Base-by-base conservation (phyloP, 164 flowering plant genomes). In the Stephania yunnanensis region DNA sequence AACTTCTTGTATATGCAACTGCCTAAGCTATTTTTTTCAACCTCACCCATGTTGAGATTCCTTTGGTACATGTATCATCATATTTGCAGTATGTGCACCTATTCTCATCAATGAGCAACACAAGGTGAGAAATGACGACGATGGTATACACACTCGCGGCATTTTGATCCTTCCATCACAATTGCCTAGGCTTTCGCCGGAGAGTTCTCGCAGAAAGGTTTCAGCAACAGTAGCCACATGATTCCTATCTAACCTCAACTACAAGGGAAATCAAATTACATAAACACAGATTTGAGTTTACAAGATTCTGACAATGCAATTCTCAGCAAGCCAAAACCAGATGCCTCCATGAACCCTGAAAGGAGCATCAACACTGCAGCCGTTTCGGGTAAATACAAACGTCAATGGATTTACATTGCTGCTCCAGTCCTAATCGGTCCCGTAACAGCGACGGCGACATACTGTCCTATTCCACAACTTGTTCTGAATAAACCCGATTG, bases 111-210 rank as follows among this genome's bases (percentile, higher is more conserved):
- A 42, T 83, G 5, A 88, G 87, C 0, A 78, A 83, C 71, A 85
- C 85, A 70, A 86, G 88, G 5, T 20, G 80, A 17, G 81, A 64
- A 6, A 44, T 81, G 73, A 81, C 78, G 85, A 85, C 78, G 12
- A 31, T 70, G 42, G 73, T 82, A 17, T 88, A 86, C 73, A 71
- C 87, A 8, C 30, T 88, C 44, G 89, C 89, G 6, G 89, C 89
- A 87, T 76, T 82, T 87, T 71, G 86, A 89, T 63, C 90, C 92
- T 64, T 84, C 90, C 6, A 81, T 87, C 74, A 84, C 89, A 25
- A 25, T 88, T 30, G 87, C 88, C 77, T 85, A 88, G 31, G 89
- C 92, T 4, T 72, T 82, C 17, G 65, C 73, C 20, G 29, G 80
- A 5, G 84, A 73, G 71, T 79, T 87, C 46, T 83, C 83, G 22